phyloP scores from a whole-genome alignment of 1,284 basidiomycete genomes.

The Trichosporon coremiiforme region DNA sequence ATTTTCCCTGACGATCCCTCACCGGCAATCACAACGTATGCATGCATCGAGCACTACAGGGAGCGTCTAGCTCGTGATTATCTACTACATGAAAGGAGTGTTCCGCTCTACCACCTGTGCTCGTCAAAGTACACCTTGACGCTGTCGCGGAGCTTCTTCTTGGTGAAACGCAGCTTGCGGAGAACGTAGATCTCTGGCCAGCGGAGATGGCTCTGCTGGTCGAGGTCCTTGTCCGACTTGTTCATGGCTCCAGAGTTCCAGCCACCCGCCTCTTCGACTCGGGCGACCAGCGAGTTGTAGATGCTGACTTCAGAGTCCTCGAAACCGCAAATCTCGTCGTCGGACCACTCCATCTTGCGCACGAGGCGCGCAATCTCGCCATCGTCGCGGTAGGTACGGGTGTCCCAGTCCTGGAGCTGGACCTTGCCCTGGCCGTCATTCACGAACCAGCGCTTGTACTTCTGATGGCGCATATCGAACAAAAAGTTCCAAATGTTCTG shows the following conservation, averaged over 20 bases:
- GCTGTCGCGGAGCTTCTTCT: conserved; percentile 6
- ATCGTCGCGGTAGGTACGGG: background rate
- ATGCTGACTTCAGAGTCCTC: background rate
- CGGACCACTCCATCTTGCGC: background rate
- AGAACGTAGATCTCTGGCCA: background rate
- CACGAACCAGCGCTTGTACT: background rate
- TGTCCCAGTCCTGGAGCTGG: background rate
- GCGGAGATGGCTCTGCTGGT: background rate
- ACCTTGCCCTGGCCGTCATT: background rate
- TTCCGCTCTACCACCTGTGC: background rate
- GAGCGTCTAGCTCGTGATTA: background rate
- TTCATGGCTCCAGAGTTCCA: background rate
- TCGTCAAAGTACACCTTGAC: background rate
- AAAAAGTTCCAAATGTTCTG: background rate
- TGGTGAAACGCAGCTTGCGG: background rate
- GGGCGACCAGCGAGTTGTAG: background rate
- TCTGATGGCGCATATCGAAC: background rate
- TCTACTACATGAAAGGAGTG: too few relatives aligned
- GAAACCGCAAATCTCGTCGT: background rate
- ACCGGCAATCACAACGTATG: background rate
- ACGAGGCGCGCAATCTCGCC: background rate
- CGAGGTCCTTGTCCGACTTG: background rate
- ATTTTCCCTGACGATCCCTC: conserved; percentile 5
- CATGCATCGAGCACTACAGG: background rate
- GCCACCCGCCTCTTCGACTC: background rate